phyloP scores from a whole-genome alignment of 495 filamentous ascomycete genomes.

The Tetracladium marchalianum region DNA sequence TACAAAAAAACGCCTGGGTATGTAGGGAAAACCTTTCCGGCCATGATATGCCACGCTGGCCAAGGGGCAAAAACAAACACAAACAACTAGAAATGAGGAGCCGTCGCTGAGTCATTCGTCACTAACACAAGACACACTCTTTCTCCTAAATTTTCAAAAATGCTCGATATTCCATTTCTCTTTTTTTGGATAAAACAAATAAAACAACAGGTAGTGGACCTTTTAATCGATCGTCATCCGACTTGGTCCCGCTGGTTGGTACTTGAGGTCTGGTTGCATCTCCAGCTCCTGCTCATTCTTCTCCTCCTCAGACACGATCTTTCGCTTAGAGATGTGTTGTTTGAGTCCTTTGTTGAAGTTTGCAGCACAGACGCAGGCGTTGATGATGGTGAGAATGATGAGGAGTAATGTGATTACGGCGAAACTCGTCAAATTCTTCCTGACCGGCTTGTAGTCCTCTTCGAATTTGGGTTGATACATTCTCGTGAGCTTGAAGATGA shows the following conservation, averaged over 20 bases:
- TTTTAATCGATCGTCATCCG: conserved; percentile 85
- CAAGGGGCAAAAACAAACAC: conserved; percentile 13
- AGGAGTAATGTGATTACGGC: conserved; percentile 84
- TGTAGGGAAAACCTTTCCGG: conserved; percentile 4
- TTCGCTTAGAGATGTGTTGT: conserved; percentile 65
- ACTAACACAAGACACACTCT: conserved; percentile 13
- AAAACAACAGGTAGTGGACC: conserved; percentile 5
- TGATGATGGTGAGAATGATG: conserved; percentile 81
- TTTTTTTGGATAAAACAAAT: neutral
- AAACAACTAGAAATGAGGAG: conserved; percentile 8
- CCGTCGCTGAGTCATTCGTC: conserved; percentile 13
- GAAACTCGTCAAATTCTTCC: conserved; percentile 78
- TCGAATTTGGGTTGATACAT: conserved; percentile 63
- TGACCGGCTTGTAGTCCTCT: conserved; percentile 58
- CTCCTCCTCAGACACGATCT: conserved; percentile 52
- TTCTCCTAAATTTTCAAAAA: neutral
- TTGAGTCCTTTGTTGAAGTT: conserved; percentile 93
- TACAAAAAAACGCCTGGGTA: conserved; percentile 13
- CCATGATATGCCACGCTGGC: conserved; percentile 17
- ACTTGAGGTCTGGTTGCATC: conserved; percentile 41
- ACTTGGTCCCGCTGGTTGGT: conserved; percentile 31
- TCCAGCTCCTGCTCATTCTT: conserved; percentile 52
- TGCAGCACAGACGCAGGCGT: conserved; percentile 72
- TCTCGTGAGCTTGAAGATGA: conserved; percentile 94
- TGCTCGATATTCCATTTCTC: too few relatives aligned